Base-by-base conservation (phyloP, 148 eudicot species). In the Persicaria tinctoria region DNA sequence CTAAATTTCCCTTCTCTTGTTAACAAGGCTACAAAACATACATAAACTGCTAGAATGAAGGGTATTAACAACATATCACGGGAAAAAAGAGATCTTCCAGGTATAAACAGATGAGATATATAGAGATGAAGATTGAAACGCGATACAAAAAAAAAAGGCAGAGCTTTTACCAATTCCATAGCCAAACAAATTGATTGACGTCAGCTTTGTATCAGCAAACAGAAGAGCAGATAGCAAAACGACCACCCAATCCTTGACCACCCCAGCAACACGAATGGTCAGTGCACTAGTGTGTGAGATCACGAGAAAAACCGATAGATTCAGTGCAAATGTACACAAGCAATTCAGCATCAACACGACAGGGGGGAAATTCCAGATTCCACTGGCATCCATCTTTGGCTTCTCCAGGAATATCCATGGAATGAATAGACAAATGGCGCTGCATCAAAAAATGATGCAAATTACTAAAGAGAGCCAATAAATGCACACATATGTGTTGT, bases 201-300 rank as follows among this genome's bases (percentile, higher is more conserved):
- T 95, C 78, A 95, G 84, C 84, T 90, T 89, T 55, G 97, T 90
- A 80, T 95, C 99, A 11, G 99, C 99, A 85, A 95, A 95, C 32
- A 95, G 84, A 71, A 95, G 88, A 55, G 99, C 97, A 54, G 99
- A 95, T 44, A 95, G 75, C 56, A 95, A 82, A 78, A 95, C 99
- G 60, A 95, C 99, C 81, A 90, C 93, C 99, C 99, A 95, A 86
- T 95, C 99, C 87, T 95, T 95, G 77, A 95, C 99, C 72, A 95
- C 99, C 44, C 99, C 99, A 78, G 99, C 99, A 75, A 95, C 99
- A 47, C 99, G 97, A 78, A 95, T 92, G 47, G 99, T 95, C 76
- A 95, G 81, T 45, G 99, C 99, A 84, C 99, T 95, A 51, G 99
- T 95, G 82, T 95, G 94, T 5, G 93, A 82, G 74, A 95, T 95